Conservation (phyloP, 148 eudicot species). For the Rhododendron ovatum region DNA sequence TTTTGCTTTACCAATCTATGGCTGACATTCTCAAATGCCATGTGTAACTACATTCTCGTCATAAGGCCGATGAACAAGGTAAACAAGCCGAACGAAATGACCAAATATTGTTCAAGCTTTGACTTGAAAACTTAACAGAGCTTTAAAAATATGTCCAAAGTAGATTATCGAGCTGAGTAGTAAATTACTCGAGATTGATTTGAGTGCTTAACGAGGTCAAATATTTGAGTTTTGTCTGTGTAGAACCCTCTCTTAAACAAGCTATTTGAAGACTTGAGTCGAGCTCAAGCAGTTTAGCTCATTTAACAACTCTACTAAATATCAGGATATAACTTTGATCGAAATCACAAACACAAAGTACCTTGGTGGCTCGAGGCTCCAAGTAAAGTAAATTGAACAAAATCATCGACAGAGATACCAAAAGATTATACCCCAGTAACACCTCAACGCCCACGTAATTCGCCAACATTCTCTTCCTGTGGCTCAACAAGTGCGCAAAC, state of each 20-base stretch:
- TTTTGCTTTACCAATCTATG: no score
- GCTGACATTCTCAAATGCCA: no score
- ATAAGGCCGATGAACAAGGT: background rate
- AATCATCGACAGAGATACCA: slow-evolving; percentile 35
- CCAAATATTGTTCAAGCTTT: no score
- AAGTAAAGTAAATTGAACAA: slow-evolving; percentile 54
- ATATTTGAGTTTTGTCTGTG: background rate
- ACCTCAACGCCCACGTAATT: slow-evolving; percentile 16
- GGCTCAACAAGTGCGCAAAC: slow-evolving; percentile 48
- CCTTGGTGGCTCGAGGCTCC: slow-evolving; percentile 89
- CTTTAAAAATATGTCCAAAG: no score
- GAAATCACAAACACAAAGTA: background rate
- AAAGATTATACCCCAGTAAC: slow-evolving; percentile 46
- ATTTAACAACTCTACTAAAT: no score
- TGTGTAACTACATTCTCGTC: background rate
- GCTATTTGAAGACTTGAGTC: background rate
- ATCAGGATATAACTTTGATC: no score
- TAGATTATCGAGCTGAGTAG: no score
- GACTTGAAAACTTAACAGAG: no score
- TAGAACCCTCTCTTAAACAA: background rate
- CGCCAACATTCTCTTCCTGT: slow-evolving; percentile 10
- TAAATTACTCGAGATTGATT: no score
- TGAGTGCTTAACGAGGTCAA: background rate
- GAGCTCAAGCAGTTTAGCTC: background rate
- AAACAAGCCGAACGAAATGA: background rate